Conservation (phyloP, 169 alveolate species). For the Eimeria zaria region DNA sequence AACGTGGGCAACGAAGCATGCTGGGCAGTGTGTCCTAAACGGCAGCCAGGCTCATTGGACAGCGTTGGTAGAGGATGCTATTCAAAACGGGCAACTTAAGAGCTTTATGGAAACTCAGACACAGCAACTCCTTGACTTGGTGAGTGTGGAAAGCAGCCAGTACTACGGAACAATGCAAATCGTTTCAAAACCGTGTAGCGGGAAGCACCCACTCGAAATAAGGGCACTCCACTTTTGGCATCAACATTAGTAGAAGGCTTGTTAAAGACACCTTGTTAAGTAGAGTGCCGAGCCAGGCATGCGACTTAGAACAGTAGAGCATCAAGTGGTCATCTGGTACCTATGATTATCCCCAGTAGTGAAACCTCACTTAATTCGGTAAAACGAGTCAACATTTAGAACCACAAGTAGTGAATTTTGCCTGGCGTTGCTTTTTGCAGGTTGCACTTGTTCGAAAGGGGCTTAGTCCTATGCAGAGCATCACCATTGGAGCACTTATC, state of each 20-base stretch:
- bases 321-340: background rate
- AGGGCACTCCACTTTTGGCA: background rate
- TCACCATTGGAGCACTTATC: conserved; percentile 96
- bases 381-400: background rate
- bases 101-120: conserved; percentile 89
- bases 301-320: background rate
- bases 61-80: conserved; percentile 95
- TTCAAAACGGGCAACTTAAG: conserved; percentile 89
- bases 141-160: conserved; percentile 37
- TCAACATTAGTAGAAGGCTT: background rate
- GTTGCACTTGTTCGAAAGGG: conserved; percentile 95
- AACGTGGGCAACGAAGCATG: conserved; percentile 96
- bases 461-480: conserved; percentile 92
- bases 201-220: background rate
- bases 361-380: background rate
- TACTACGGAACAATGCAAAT: background rate
- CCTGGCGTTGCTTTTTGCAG: background rate
- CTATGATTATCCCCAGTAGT: background rate
- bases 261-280: background rate
- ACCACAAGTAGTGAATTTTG: background rate
- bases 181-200: background rate
- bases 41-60: conserved; percentile 97
- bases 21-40: conserved; percentile 96
- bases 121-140: conserved; percentile 94
- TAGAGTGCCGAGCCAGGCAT: too few species aligned